phyloP scores from a whole-genome alignment of 1,284 basidiomycete genomes.

The Ceratobasidium sp. region DNA sequence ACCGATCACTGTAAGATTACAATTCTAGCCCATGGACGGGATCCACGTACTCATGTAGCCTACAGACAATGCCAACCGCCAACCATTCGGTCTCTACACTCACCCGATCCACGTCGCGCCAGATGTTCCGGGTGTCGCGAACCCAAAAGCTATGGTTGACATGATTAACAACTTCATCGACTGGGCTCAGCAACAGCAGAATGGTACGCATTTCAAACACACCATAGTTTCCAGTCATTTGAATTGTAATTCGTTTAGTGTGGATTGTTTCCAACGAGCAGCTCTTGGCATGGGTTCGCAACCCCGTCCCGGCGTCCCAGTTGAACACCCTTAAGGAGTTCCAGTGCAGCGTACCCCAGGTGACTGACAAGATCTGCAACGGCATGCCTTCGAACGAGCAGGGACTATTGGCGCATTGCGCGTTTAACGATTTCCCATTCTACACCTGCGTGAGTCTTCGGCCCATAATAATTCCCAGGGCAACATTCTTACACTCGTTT shows the following conservation, averaged over 20 bases:
- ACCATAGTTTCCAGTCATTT: conserved; percentile 33
- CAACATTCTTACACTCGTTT: too few relatives aligned
- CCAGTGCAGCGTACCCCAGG: conserved; percentile 70
- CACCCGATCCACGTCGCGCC: conserved; percentile 84
- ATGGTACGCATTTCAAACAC: conserved; percentile 58
- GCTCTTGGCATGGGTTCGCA: conserved; percentile 76
- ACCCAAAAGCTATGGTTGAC: conserved; percentile 64
- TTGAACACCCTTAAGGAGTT: conserved; percentile 65
- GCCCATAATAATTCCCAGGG: too few relatives aligned
- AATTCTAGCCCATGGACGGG: neutral
- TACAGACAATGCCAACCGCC: conserved; percentile 71
- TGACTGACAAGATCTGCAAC: conserved; percentile 73
- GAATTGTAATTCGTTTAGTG: conserved; percentile 55
- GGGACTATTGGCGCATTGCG: conserved; percentile 69
- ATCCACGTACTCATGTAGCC: conserved; percentile 25
- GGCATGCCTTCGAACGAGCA: conserved; percentile 72
- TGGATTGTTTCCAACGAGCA: conserved; percentile 83
- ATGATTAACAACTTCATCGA: conserved; percentile 85
- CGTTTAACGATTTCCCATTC: conserved; percentile 79
- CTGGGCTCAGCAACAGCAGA: conserved; percentile 78
- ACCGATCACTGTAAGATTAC: conserved; percentile 64
- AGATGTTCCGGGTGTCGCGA: conserved; percentile 63
- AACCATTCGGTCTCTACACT: conserved; percentile 84
- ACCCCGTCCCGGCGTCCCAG: conserved; percentile 73
- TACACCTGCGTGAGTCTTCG: conserved; percentile 70